A percentile compares a stretch with the other conserved stretches of the same genome.
Conservation (phyloP, 139 green algal genomes). For the Nannochloris sp. region DNA sequence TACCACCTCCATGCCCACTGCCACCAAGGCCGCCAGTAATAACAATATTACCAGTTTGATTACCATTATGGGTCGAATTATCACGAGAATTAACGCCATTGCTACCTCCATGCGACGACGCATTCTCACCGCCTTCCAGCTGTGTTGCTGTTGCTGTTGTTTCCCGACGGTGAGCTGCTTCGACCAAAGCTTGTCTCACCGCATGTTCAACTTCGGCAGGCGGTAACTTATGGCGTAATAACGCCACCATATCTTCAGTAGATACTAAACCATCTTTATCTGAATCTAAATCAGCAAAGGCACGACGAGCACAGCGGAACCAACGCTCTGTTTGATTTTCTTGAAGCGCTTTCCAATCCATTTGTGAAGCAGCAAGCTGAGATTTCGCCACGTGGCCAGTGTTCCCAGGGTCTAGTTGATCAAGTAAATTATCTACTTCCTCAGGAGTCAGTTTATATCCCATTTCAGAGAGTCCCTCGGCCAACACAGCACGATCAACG, state of each 20-base stretch:
- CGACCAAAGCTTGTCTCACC: conserved; percentile 66
- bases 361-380: conserved; percentile 33
- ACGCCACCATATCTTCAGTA: conserved; percentile 37
- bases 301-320: conserved; percentile 40
- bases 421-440: conserved; percentile 32
- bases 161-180: conserved; percentile 28
- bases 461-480: conserved; percentile 36
- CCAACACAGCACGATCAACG: conserved; percentile 31
- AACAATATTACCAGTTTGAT: too few relatives aligned
- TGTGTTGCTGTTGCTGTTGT: neutral
- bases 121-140: too few relatives aligned
- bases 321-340: conserved; percentile 47
- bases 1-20: neutral
- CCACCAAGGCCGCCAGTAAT: too few relatives aligned
- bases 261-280: conserved; percentile 12
- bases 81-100: neutral
- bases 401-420: conserved; percentile 43
- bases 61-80: conserved; percentile 1
- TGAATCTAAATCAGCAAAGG: conserved; percentile 56
- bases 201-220: conserved; percentile 60
- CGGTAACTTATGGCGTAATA: conserved; percentile 59
- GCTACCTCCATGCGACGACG: neutral
- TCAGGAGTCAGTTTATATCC: conserved; percentile 47
- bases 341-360: conserved; percentile 38
- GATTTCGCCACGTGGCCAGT: conserved; percentile 21